A percentile compares a stretch with the other conserved stretches of the same genome.
phyloP scores from a whole-genome alignment of 441 rosid genomes.

The Flueggea neowawraea region DNA sequence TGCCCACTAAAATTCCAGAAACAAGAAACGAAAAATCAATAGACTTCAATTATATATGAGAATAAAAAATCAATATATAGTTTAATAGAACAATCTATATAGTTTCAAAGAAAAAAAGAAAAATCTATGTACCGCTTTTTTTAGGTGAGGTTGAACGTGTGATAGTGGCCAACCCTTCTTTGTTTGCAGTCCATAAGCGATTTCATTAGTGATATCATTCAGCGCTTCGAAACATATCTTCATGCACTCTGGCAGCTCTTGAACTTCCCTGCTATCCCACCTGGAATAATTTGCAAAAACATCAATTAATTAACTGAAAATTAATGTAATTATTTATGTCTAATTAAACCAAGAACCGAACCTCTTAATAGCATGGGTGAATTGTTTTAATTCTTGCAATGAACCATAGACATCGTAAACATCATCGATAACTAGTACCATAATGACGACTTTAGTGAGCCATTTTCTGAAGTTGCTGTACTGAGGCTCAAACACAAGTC shows the following conservation, averaged over 20 bases:
- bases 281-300: constrained; percentile 14
- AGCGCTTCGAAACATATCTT: constrained; percentile 37
- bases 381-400: constrained; percentile 34
- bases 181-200: constrained; percentile 27
- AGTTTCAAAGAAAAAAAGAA: too few relatives aligned
- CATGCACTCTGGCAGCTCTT: constrained; percentile 37
- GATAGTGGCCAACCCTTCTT: constrained; percentile 16
- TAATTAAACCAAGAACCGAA: neutral
- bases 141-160: constrained; percentile 18
- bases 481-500: constrained; percentile 28
- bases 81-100: too few relatives aligned
- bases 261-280: constrained; percentile 28
- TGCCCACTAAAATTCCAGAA: constrained; percentile 30
- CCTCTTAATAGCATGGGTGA: constrained; percentile 42
- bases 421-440: constrained; percentile 42
- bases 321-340: too few relatives aligned
- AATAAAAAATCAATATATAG: too few relatives aligned
- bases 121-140: constrained; percentile 22
- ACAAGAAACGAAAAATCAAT: neutral
- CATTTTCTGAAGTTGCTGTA: constrained; percentile 31
- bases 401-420: constrained; percentile 52
- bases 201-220: constrained; percentile 19
- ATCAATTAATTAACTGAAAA: neutral
- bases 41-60: neutral
- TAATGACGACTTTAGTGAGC: constrained; percentile 30